Evolutionary conservation across 78 protist genomes (phyloP), one percentile per base, ranked within the genome.

Genomic region (Trichosphaerium sp.): DNA sequence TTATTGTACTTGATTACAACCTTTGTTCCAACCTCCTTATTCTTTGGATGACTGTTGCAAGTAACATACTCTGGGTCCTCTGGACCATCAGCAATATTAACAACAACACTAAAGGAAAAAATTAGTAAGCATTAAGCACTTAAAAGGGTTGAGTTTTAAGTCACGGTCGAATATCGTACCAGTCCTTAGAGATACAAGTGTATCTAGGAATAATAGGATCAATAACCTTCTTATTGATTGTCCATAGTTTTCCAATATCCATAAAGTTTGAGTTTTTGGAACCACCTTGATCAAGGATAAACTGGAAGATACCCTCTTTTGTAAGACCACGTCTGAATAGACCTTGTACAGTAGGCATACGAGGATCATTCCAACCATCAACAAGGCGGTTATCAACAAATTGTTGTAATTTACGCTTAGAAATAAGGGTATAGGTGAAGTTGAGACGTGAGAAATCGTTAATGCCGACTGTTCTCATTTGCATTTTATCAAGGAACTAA

Each of bases 331-430:
- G 89, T 7, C 99, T 65, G 18, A 44, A 18, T 51, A 77, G 48
- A 52, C 97, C 99, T 31, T 65, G 90, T 18, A 96, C 81, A 28
- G 99, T 97, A 26, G 99, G 99, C 71, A 97, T 87, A 23, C 99
- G 74, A 41, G 99, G 98, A 59, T 96, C 99, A 41, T 76, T 48
- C 99, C 99, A 97, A 32, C 98, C 98, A 23, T 31, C 72, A 25
- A 85, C 99, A 2, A 77, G 6, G 23, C 83, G 84, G 14, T 42
- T 12, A 54, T 88, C 95, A 4, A 94, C 98, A 52, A 96, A 84
- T 79, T 83, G 41, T 61, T 74, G 59, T 25, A 92, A 72, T 85
- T 88, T 85, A 56, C 99, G 81, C 93, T 96, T 96, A 48, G 95
- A 87, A 58, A 96, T 34, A n/a, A 89, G 51, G 6, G 96, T 85